phyloP scores from a whole-genome alignment of 148 eudicot species.

The Pouteria glomerata region DNA sequence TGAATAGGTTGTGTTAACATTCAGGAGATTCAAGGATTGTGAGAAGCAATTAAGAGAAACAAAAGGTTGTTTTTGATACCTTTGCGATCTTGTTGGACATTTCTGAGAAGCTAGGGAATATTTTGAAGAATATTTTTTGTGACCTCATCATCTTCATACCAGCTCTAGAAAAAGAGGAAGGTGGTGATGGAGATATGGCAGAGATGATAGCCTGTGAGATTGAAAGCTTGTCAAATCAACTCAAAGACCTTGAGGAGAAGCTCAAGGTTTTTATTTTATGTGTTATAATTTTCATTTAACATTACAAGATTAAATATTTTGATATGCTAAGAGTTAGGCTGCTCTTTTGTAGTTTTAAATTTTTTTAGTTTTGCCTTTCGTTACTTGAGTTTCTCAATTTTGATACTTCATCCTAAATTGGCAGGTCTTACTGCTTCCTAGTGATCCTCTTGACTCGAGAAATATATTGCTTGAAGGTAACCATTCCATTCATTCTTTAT shows the following conservation, averaged over 20 bases:
- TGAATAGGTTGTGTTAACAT: conserved; percentile 69
- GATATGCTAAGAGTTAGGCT: neutral
- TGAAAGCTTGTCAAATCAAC: conserved; percentile 52
- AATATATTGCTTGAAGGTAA: conserved; percentile 96
- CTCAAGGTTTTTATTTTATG: conserved; percentile 70
- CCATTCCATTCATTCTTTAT: neutral
- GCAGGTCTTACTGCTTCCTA: conserved; percentile 81
- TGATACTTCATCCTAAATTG: conserved; percentile 13
- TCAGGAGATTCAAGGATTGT: conserved; percentile 75
- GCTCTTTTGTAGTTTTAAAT: neutral
- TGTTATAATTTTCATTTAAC: neutral
- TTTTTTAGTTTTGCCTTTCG: neutral
- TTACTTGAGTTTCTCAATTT: conserved; percentile 2
- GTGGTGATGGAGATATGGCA: conserved; percentile 77
- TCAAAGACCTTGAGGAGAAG: conserved; percentile 69
- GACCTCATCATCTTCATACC: conserved; percentile 13
- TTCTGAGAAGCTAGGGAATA: neutral
- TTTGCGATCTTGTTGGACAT: neutral
- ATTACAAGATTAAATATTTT: neutral
- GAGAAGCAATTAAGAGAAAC: conserved; percentile 87
- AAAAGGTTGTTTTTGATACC: conserved; percentile 47
- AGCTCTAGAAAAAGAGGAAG: conserved; percentile 80
- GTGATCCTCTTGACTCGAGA: conserved; percentile 91
- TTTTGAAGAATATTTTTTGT: neutral
- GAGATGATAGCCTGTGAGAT: conserved; percentile 84